Evolutionary conservation across 805 yeast species (phyloP), one percentile per base, ranked within the genome.

Genomic region (Wickerhamiella qilinensis): DNA sequence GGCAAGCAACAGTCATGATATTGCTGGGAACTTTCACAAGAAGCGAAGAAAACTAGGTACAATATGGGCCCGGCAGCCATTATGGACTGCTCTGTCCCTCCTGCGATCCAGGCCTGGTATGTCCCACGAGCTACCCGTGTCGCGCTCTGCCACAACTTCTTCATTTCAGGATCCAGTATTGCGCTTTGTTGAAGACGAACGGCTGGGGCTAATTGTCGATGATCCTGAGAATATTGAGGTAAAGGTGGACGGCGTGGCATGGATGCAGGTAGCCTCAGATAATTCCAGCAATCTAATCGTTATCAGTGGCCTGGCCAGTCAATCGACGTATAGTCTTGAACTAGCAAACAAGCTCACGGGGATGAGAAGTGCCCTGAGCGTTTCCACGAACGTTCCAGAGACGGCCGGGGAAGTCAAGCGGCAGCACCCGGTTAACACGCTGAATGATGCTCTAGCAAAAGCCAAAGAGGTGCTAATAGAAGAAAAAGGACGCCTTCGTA

Each of bases 221-320:
- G 20, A 17, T 16, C 30, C 41, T 5, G 43, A 57, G 62, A 34
- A 66, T 65, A 11, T 56, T 63, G 39, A 41, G n/a, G 36, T 56
- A 15, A 42, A 49, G 5, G 82, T 77, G 3, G 77, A 77, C 48
- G 83, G 82, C 18, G 67, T 77, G 18, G 64, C 70, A 12, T 77
- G 85, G 85, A 69, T 74, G 20, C 82, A 75, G 49, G 72, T 73
- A 1, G 64, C 35, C 19, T n/a, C 24, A 8, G 37, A 61, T 15
- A 59, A 59, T 18, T 65, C 66, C 24, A 68, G 69, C 33, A 71
- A 69, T 38, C 58, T 67, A 37, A 64, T 74, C n/a, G 65, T 74
- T 1, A 72, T 77, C 15, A 69, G 73, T 46, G 84, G 84, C 0
- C 57, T 77, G 29, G 71, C 76, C 22, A 81, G 83, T 1, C 52